Evolutionary conservation across 331 rosid species (phyloP), one percentile per base, ranked within the genome.

Genomic region (Rosa hybrid): DNA sequence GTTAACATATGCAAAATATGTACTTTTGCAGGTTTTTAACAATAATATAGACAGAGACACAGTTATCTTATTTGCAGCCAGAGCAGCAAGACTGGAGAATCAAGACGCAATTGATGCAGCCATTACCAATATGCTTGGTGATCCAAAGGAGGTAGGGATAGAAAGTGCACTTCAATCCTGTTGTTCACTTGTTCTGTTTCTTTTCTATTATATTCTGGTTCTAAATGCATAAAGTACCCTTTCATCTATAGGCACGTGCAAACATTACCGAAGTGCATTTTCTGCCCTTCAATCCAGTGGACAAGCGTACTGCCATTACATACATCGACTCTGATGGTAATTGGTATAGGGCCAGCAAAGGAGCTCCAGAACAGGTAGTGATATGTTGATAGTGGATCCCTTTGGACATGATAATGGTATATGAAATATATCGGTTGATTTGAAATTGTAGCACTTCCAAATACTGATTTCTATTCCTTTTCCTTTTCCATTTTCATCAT

Each of bases 311-410:
- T 60, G 98, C 98, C 18, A 88, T 88, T 75, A 93, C 98, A 45
- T 93, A 93, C 77, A 82, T 91, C 62, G 94, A 86, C 83, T 68
- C 89, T 56, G 89, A 93, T 59, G 98, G 97, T 38, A 91, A 90
- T 4, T 90, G 88, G 92, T 75, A 90, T 79, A 83, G 98, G 60
- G 91, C 94, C 76, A 93, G 90, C 87, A 91, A 93, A 87, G 98
- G 98, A 84, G 98, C 98, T 79, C 98, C 98, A 0, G 98, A 93
- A 81, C 98, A 93, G 97, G 98, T 93, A 84, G 38, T 71, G 42
- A 80, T 76, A 41, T 48, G 44, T 56, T 23, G 46, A 44, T 39
- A 56, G 82, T 38, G 46, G 49, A 39, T 67, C 7, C 23, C 48
- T 63, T 30, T 63, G 20, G 20, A 67, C 44, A 67, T 68, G 49